These are phyloP conservation scores for Amanita fuliginea DNA, from an alignment of 768 basidiomycete species.

Conservation along the genomic window DNA sequence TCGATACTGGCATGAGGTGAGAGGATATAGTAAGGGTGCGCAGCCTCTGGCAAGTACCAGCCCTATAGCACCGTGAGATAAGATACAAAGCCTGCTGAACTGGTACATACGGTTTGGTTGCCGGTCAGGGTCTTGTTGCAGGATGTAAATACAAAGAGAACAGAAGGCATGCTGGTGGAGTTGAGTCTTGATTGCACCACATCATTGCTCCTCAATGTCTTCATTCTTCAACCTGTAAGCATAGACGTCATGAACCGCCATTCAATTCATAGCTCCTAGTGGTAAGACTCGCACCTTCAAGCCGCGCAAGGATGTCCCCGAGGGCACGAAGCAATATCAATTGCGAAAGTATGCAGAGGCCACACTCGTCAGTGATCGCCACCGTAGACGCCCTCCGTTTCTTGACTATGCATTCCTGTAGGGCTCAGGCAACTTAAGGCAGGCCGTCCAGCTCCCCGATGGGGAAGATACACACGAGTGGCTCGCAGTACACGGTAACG, in stretches of 20 bases:
- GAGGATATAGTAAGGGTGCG: slow-evolving; percentile 59
- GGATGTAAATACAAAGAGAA: slow-evolving; percentile 74
- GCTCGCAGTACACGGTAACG: slow-evolving; percentile 99
- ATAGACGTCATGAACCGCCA: not conserved
- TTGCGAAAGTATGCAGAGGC: slow-evolving; percentile 95
- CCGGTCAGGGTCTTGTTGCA: slow-evolving; percentile 44
- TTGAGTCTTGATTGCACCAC: too few species aligned
- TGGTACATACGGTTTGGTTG: slow-evolving; percentile 27
- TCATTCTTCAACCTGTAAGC: slow-evolving; percentile 85
- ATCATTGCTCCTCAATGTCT: slow-evolving; percentile 38
- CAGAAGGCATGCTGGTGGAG: slow-evolving; percentile 34
- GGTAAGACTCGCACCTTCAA: slow-evolving; percentile 94
- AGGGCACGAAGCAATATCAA: slow-evolving; percentile 97
- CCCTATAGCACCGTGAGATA: slow-evolving; percentile 29
- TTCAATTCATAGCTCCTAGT: slow-evolving; percentile 22
- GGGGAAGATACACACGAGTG: slow-evolving; percentile 97
- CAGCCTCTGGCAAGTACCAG: slow-evolving; percentile 71
- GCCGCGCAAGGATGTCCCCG: slow-evolving; percentile 88
- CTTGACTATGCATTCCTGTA: slow-evolving; percentile 16
- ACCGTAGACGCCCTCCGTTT: not conserved
- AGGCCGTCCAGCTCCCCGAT: slow-evolving; percentile 90
- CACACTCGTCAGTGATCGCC: slow-evolving; percentile 52
- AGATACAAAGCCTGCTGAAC: too few species aligned
- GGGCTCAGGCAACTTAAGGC: slow-evolving; percentile 92
- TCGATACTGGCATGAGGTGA: slow-evolving; percentile 39